Evolutionary conservation across 2,329 filamentous ascomycete genomes (phyloP), one percentile per base, ranked within the genome.

Genomic region (Fusarium sp.): DNA sequence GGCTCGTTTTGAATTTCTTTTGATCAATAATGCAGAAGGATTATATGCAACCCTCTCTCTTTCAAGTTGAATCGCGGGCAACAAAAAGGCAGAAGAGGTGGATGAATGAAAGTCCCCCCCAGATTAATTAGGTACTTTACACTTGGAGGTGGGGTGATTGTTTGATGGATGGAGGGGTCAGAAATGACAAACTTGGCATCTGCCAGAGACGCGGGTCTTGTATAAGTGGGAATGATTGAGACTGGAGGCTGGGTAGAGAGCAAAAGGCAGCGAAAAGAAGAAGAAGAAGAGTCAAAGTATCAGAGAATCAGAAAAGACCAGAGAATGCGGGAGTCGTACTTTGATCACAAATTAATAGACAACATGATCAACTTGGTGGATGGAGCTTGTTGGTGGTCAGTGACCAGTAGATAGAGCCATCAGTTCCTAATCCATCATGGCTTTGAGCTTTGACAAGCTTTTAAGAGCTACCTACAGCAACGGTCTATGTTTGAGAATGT

Each of bases 111-210:
- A 10, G 32, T 1, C 25, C 34, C 42, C 52, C 53, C 43, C 43
- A 47, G 32, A 56, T 56, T 59, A 53, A 56, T 56, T 59, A 53
- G 32, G 24, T 44, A 46, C 25, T 38, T 11, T 38, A 32, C 45
- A 43, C 57, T 25, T 34, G 49, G 49, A 59, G 45, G 68, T 71
- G 64, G 68, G 68, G 68, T 72, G 64, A 50, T 15, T 38, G 34
- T 32, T 24, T 29, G 25, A 55, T 30, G 29, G 40, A 71, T 70
- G 66, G 66, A 67, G 68, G 68, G 68, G 68, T 69, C 64, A 29
- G 38, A 45, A 51, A 38, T 71, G 54, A 65, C 45, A 65, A 53
- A 65, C 45, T 65, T 43, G 62, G 52, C 59, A 66, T 57, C 55
- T 63, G 54, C 58, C 67, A 63, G 62, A 55, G 62, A 61, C 53